Evolutionary conservation across 2,329 filamentous ascomycete genomes (phyloP).

Genomic region (Xylaria sp.): DNA sequence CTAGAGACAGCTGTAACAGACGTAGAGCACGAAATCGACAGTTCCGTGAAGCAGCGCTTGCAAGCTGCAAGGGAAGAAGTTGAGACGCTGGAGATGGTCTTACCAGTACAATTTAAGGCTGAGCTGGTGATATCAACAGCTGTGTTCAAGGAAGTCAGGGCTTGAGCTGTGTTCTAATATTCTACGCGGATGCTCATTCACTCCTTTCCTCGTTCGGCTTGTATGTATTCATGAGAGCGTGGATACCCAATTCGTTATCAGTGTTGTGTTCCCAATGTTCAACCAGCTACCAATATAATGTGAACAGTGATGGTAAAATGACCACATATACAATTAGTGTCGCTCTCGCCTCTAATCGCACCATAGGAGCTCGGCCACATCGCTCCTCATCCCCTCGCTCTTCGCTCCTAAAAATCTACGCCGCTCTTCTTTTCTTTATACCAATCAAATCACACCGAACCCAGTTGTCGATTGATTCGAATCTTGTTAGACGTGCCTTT

Average conservation of each 20-base stretch:
- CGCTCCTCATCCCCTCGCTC: background rate
- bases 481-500: slow-evolving; percentile 10
- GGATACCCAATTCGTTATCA: slow-evolving; percentile 32
- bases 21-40: slow-evolving; percentile 29
- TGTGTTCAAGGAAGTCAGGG: slow-evolving; percentile 45
- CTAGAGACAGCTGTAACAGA: slow-evolving; percentile 37
- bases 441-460: background rate
- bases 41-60: slow-evolving; percentile 47
- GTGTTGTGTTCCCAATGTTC: background rate
- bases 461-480: background rate
- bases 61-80: slow-evolving; percentile 49
- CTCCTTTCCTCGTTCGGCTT: background rate
- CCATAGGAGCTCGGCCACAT: background rate
- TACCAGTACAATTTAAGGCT: slow-evolving; percentile 48
- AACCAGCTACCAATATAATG: background rate
- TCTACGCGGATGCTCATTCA: slow-evolving; percentile 5
- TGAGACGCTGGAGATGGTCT: slow-evolving; percentile 47
- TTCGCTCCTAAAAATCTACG: background rate
- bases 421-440: background rate
- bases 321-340: background rate
- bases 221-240: slow-evolving; percentile 6
- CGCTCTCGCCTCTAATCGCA: background rate
- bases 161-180: background rate
- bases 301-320: background rate
- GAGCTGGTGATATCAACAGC: slow-evolving; percentile 48